phyloP scores from a whole-genome alignment of 805 yeast species.

The Tetrapisispora iriomotensis region DNA sequence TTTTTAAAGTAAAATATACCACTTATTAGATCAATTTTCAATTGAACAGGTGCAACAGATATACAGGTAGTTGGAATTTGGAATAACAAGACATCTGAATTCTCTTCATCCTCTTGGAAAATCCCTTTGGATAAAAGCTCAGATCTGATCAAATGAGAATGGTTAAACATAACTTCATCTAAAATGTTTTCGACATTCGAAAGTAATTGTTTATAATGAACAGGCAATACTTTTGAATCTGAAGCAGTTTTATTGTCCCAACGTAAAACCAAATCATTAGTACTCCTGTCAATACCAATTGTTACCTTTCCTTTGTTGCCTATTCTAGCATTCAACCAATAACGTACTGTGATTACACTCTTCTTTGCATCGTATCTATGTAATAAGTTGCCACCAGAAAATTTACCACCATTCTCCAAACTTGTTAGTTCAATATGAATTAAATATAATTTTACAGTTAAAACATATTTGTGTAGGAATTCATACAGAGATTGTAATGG shows the following conservation, averaged over 20 bases:
- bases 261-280: constrained; percentile 19
- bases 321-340: constrained; percentile 27
- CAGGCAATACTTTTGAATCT: constrained; percentile 13
- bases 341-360: constrained; percentile 24
- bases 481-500: constrained; percentile 24
- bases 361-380: constrained; percentile 28
- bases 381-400: constrained; percentile 25
- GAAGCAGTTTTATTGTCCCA: constrained; percentile 24
- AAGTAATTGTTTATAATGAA: constrained; percentile 18
- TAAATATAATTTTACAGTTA: constrained; percentile 27
- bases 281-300: constrained; percentile 22
- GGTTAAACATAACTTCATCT: constrained; percentile 29
- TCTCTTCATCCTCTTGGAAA: constrained; percentile 26
- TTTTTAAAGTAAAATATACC: constrained; percentile 28
- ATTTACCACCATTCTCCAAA: constrained; percentile 25
- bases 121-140: constrained; percentile 23
- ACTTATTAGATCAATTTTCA: constrained; percentile 26
- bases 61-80: constrained; percentile 28
- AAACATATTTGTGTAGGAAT: constrained; percentile 27
- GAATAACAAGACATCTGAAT: constrained; percentile 21
- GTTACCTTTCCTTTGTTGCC: constrained; percentile 23
- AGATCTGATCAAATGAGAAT: constrained; percentile 25
- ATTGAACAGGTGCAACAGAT: constrained; percentile 24
- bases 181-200: constrained; percentile 25
- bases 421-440: constrained; percentile 22